Conservation (phyloP, 2,329 filamentous ascomycete genomes). For the Talaromyces islandicus region DNA sequence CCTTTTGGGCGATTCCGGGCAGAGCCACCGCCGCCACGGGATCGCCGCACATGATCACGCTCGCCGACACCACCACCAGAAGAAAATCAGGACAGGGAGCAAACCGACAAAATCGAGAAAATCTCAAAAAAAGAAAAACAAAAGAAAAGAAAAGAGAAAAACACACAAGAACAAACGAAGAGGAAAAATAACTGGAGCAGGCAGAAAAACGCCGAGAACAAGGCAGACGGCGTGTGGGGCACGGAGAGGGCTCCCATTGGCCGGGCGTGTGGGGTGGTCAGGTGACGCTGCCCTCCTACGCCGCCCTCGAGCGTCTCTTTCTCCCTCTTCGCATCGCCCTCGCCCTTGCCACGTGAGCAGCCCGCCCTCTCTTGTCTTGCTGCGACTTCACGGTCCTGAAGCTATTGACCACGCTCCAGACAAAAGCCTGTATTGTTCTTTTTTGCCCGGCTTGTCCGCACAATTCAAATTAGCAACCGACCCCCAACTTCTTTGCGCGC, state of each 20-base stretch:
- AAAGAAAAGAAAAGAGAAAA: neutral
- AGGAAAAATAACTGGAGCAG: neutral
- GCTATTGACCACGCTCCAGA: constrained; percentile 12
- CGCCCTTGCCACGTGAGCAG: constrained; percentile 35
- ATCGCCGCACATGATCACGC: constrained; percentile 31
- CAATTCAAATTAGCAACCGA: neutral
- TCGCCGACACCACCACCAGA: neutral
- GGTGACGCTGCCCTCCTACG: constrained; percentile 19
- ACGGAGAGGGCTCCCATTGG: constrained; percentile 3
- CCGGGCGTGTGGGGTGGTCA: constrained; percentile 17
- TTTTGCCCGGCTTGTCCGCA: neutral
- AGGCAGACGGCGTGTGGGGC: neutral
- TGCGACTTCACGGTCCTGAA: constrained; percentile 16
- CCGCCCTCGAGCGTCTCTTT: neutral
- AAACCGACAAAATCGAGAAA: neutral
- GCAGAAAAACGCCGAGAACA: neutral
- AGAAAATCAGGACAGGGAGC: neutral
- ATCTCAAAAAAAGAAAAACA: neutral
- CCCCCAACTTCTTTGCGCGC: neutral
- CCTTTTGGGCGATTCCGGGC: neutral
- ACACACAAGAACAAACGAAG: neutral
- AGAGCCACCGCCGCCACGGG: constrained; percentile 29
- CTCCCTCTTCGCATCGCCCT: constrained; percentile 15
- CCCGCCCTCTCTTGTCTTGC: constrained; percentile 23
- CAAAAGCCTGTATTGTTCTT: neutral